Evolutionary conservation across 129 eudicot genomes (phyloP).

Genomic region (Flaveria robusta): DNA sequence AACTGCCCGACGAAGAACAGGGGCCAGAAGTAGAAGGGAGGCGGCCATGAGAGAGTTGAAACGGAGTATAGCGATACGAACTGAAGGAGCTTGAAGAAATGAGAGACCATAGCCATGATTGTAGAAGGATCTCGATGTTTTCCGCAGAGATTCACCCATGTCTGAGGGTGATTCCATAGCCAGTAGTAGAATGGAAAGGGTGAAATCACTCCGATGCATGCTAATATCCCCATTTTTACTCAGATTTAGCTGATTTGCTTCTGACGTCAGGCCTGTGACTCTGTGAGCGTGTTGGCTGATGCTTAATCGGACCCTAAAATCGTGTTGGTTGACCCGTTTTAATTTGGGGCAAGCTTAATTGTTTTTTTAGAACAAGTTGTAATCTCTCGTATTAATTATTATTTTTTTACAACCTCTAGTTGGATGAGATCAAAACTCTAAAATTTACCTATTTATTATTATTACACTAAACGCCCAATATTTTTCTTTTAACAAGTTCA

Average conservation of each 20-base stretch:
- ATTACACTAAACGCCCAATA: no score
- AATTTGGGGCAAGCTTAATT: no score
- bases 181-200: slow-evolving; percentile 91
- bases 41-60: slow-evolving; percentile 83
- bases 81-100: slow-evolving; percentile 71
- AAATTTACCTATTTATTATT: no score
- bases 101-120: slow-evolving; percentile 71
- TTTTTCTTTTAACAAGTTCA: no score
- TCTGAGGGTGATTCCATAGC: slow-evolving; percentile 77
- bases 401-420: no score
- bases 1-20: slow-evolving; percentile 85
- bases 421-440: no score
- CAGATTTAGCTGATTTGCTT: background rate
- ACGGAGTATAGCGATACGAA: slow-evolving; percentile 75
- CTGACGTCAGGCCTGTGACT: background rate
- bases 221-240: slow-evolving; percentile 58
- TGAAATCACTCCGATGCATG: slow-evolving; percentile 65
- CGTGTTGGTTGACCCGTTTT: background rate
- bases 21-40: slow-evolving; percentile 90
- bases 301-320: background rate
- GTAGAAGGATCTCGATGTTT: slow-evolving; percentile 67
- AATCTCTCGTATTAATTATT: no score
- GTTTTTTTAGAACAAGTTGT: no score
- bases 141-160: slow-evolving; percentile 82
- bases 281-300: background rate